These are phyloP conservation scores for Amanita brunnescens DNA, from an alignment of 768 basidiomycete species.

Conservation along the genomic window DNA sequence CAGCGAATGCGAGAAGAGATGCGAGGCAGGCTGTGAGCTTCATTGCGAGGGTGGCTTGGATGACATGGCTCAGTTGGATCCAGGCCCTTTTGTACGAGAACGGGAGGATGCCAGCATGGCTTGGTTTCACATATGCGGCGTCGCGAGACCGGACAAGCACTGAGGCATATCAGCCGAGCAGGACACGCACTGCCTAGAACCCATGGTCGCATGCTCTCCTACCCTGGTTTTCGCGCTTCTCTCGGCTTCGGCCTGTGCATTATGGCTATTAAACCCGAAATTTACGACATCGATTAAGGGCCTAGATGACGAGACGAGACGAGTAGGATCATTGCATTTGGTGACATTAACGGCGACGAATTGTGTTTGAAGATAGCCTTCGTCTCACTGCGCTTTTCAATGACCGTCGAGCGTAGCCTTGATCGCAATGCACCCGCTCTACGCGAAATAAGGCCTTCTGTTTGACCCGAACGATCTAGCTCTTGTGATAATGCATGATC, in stretches of 20 bases:
- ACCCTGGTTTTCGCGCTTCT: not conserved
- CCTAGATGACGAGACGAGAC: too few species aligned
- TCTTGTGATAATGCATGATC: too few species aligned
- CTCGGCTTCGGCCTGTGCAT: conserved; percentile 15
- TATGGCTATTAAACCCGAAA: conserved; percentile 87
- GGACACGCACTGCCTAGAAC: not conserved
- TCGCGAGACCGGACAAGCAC: not conserved
- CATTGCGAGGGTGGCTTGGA: not conserved
- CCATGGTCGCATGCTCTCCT: not conserved
- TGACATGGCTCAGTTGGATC: not conserved
- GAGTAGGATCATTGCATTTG: conserved; percentile 79
- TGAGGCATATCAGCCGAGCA: too few species aligned
- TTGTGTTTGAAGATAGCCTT: conserved; percentile 41
- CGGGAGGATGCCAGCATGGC: not conserved
- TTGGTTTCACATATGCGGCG: not conserved
- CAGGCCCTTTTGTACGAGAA: not conserved
- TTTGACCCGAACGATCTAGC: too few species aligned
- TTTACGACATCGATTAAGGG: conserved; percentile 78
- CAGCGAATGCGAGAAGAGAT: conserved; percentile 17
- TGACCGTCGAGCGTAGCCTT: conserved; percentile 36
- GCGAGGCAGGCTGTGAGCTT: conserved; percentile 20
- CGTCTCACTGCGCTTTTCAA: not conserved
- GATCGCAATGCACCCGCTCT: too few species aligned
- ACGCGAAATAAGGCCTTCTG: too few species aligned
- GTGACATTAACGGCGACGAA: conserved; percentile 95